Percentiles rank a stretch among this genome's conserved stretches.
These are phyloP conservation scores for Lasiosphaeria hispida DNA, from an alignment of 495 filamentous ascomycete genomes.

Conservation along the genomic window DNA sequence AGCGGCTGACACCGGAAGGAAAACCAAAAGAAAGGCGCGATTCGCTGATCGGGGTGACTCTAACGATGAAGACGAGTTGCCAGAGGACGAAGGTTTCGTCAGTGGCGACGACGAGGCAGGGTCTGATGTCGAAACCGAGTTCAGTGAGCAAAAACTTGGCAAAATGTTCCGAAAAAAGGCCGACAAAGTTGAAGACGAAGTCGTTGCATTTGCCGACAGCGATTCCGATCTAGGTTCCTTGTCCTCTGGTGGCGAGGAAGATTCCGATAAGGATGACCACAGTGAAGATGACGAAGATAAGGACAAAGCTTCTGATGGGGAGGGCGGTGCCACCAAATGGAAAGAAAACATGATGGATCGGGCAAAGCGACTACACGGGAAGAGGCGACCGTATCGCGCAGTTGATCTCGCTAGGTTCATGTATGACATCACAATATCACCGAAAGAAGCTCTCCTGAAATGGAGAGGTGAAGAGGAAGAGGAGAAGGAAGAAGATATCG, in stretches of 20 bases:
- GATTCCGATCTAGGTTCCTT: constrained; percentile 94
- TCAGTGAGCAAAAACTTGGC: constrained; percentile 54
- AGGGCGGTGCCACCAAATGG: constrained; percentile 70
- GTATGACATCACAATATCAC: constrained; percentile 78
- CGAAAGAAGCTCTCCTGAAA: constrained; percentile 67
- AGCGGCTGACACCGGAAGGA: constrained; percentile 66
- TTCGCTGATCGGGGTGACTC: constrained; percentile 59
- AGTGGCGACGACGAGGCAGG: constrained; percentile 60
- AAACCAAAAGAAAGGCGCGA: constrained; percentile 63
- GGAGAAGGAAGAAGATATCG: constrained; percentile 49
- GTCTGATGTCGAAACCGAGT: constrained; percentile 54
- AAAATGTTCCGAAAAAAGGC: constrained; percentile 49
- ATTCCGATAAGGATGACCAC: constrained; percentile 54
- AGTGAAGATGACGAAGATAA: constrained; percentile 55
- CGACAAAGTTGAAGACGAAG: constrained; percentile 51
- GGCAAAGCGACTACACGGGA: constrained; percentile 67
- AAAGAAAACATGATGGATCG: constrained; percentile 81
- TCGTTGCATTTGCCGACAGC: constrained; percentile 86
- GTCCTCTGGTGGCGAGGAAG: constrained; percentile 66
- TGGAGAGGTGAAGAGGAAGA: constrained; percentile 75
- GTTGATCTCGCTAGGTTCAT: constrained; percentile 79
- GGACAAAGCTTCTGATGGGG: constrained; percentile 50
- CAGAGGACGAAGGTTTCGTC: constrained; percentile 58
- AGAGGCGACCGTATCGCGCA: constrained; percentile 66
- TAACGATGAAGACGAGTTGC: constrained; percentile 51